Base-by-base conservation (phyloP, 495 filamentous ascomycete species). In the Talaromyces stipitatus region DNA sequence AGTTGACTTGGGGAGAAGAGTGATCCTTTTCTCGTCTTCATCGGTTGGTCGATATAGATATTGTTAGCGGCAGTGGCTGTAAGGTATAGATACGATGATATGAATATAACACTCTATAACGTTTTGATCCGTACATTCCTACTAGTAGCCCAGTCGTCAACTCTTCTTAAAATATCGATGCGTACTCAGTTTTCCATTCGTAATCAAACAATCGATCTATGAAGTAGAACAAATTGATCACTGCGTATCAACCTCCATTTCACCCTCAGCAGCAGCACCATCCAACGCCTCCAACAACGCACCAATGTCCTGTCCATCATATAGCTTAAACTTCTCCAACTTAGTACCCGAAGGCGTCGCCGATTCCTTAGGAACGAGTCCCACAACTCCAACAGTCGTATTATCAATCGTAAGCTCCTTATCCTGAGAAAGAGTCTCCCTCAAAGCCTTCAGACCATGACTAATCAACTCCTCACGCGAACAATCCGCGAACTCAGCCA, bases 401-500 rank as follows among this genome's bases (percentile, higher is more conserved):
- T 98, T 97, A 63, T 96, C 94, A 36, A 96, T 82, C 54, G 91
- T 97, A 69, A 97, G 76, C 82, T 96, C 92, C 77, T 95, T 95
- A 71, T 97, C 94, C 82, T 97, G 92, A 58, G 87, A 86, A 67
- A 97, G 76, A 55, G 87, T 95, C 81, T 97, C 94, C 83, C 95
- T 96, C 67, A 98, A 76, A 54, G 94, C 94, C 68, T 79, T 82
- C 69, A 98, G 73, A 26, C 92, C 95, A 78, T 98, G 95, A 64
- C 79, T 83, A 61, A 97, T 82, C 63, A 98, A 78, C 75, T 96
- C 90, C 64, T 97, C 92, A 57, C 88, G 81, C 45, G 72, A 77
- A 60, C 82, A 82, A 54, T 79, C 79, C 60, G 78, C 73, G 70
- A 98, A 96, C 65, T 84, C 73, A 45, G 94, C 92, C 46, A 96